These are phyloP conservation scores for Gynandropsis gynandra DNA, from an alignment of 345 rosid genomes.

Conservation along the genomic window DNA sequence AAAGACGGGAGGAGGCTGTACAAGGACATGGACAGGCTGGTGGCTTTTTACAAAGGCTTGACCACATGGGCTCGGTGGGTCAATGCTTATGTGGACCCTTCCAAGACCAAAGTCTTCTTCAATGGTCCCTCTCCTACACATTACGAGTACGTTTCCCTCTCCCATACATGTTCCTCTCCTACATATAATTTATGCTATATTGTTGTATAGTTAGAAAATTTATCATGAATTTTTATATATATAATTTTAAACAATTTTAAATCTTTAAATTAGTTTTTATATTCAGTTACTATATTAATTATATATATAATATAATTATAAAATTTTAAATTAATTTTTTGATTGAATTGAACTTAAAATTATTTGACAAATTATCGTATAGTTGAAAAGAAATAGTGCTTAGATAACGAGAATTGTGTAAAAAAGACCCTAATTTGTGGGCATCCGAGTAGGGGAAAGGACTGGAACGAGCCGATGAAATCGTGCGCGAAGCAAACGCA, in stretches of 20 bases:
- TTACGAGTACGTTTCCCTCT: conserved; percentile 54
- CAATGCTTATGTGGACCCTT: conserved; percentile 49
- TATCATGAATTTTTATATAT: no score
- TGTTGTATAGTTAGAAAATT: no score
- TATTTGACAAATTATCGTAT: no score
- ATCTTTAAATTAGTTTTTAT: no score
- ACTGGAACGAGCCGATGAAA: conserved; percentile 60
- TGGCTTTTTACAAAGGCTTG: conserved; percentile 77
- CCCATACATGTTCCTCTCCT: not conserved
- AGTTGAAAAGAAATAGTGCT: no score
- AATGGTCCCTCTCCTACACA: conserved; percentile 79
- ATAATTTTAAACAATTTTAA: no score
- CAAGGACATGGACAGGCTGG: conserved; percentile 75
- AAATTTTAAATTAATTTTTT: no score
- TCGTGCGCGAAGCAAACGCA: conserved; percentile 54
- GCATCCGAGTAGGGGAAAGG: conserved; percentile 72
- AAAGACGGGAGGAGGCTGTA: conserved; percentile 49
- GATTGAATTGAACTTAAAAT: no score
- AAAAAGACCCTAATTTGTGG: not conserved
- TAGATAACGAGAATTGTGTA: no score
- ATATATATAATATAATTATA: no score
- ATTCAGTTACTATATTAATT: no score
- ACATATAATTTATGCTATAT: no score
- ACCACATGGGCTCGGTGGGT: conserved; percentile 98
- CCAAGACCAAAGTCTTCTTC: conserved; percentile 74